These are phyloP conservation scores for Clarireedia sp. DNA, from an alignment of 2,329 filamentous ascomycete species.

Conservation along the genomic window DNA sequence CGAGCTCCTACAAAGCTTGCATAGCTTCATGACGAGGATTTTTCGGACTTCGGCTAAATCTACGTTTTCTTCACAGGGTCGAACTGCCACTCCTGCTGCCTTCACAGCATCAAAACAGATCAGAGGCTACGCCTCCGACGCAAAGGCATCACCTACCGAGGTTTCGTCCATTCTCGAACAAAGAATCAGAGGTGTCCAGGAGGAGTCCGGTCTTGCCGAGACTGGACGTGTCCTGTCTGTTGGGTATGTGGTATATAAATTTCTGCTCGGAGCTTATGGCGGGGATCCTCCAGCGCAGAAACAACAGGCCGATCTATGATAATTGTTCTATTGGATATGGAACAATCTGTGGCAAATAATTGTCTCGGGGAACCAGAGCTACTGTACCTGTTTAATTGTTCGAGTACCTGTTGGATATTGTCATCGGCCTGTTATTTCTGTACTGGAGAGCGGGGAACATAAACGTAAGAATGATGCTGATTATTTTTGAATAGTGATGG, in stretches of 20 bases:
- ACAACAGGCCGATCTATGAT: not conserved
- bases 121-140: conserved; percentile 85
- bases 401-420: too few species aligned
- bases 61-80: conserved; percentile 57
- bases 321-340: not conserved
- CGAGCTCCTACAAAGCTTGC: conserved; percentile 33
- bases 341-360: not conserved
- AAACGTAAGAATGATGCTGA: conserved; percentile 14
- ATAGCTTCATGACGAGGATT: conserved; percentile 25
- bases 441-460: too few species aligned
- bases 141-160: conserved; percentile 94
- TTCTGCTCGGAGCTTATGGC: too few species aligned
- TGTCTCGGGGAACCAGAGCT: too few species aligned
- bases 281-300: too few species aligned
- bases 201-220: conserved; percentile 94
- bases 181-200: conserved; percentile 96
- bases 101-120: conserved; percentile 63
- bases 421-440: too few species aligned
- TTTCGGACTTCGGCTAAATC: conserved; percentile 48
- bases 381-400: not conserved
- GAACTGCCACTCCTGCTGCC: conserved; percentile 74
- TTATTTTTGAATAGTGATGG: conserved; percentile 66
- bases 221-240: conserved; percentile 98
- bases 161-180: conserved; percentile 99
- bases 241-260: conserved; percentile 61